Base-by-base conservation (phyloP, 768 basidiomycete species). In the Leucogyrophana mollusca region DNA sequence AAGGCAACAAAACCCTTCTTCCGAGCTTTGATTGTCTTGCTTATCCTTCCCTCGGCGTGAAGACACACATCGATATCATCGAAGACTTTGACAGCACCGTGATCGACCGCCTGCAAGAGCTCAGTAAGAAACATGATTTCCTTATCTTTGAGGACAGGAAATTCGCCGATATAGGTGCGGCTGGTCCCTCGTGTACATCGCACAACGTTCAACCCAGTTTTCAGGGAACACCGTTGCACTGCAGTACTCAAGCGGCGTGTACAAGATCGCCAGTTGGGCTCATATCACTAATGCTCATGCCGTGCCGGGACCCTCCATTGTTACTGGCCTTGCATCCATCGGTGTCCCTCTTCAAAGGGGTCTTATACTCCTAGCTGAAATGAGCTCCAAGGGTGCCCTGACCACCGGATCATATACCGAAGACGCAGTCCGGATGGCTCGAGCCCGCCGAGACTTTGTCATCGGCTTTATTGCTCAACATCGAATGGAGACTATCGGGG, bases 141-240 rank as follows among this genome's bases (percentile, higher is more conserved):
- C 66, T 95, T 43, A 94, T 97, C 56, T 99, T 98, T 56, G 96
- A 98, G 71, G 96, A 99, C 72, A 77, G 96, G 54, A 99, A 99
- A 67, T 99, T 99, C 58, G 95, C 96, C 4, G 96, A 99, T 66
- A 98, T 99, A 43, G 95, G 95, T 94, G 52, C 57, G 78, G 56
- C 13, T 4, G 3, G 40, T 41, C 25, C 20, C 24, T 37, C 14
- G 40, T 46, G n/a, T n/a, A n/a, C 7, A 34, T 27, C 35, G 40
- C 49, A 7, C 17, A 7, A 11, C 30, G 41, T 8, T 47, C 35
- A 50, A 39, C n/a, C 27, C 13, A 30, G 40, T 13, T 13, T 53
- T 40, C 9, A 99, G 96, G 96, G 35, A 97, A 97, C 69, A 98
- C 96, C 7, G 96, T 98, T 48, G 82, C 85, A 7, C 73, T 97